phyloP scores from a whole-genome alignment of 2,329 filamentous ascomycete genomes.

The Claviceps pazoutovae region DNA sequence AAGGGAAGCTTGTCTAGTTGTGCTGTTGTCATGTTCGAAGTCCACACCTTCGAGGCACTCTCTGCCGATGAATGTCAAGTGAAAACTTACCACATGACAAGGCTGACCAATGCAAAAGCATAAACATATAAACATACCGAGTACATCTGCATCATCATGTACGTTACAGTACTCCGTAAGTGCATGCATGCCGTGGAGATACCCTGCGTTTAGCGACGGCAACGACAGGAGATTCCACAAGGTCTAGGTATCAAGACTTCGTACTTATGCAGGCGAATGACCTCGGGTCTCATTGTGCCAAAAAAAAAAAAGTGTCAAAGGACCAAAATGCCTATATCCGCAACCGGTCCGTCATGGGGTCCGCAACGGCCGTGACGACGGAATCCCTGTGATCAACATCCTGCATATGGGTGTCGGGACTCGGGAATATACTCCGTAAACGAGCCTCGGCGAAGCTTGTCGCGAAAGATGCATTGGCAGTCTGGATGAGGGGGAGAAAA shows the following conservation, averaged over 20 bases:
- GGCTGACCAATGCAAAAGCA: too few relatives aligned
- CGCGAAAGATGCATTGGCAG: background rate
- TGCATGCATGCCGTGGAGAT: too few relatives aligned
- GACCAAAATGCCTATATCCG: background rate
- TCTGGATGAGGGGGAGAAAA: background rate
- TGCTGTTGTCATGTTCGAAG: background rate
- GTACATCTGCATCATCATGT: too few relatives aligned
- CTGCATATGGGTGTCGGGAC: background rate
- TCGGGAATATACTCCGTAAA: background rate
- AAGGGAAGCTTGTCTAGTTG: background rate
- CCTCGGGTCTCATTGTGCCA: too few relatives aligned
- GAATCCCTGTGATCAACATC: background rate
- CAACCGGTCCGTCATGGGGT: background rate
- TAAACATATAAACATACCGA: too few relatives aligned
- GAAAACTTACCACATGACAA: too few relatives aligned
- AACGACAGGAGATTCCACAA: too few relatives aligned
- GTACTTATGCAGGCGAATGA: too few relatives aligned
- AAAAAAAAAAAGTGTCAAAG: too few relatives aligned
- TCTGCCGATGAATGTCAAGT: background rate
- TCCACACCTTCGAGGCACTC: background rate
- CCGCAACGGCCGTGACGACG: background rate
- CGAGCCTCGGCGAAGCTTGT: background rate
- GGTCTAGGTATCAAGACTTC: too few relatives aligned
- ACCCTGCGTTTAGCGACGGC: too few relatives aligned
- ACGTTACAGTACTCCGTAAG: too few relatives aligned